Percentiles rank a stretch among this genome's conserved stretches.
Evolutionary conservation across 768 basidiomycete species (phyloP).

Genomic region (Daedaleopsis sinensis): DNA sequence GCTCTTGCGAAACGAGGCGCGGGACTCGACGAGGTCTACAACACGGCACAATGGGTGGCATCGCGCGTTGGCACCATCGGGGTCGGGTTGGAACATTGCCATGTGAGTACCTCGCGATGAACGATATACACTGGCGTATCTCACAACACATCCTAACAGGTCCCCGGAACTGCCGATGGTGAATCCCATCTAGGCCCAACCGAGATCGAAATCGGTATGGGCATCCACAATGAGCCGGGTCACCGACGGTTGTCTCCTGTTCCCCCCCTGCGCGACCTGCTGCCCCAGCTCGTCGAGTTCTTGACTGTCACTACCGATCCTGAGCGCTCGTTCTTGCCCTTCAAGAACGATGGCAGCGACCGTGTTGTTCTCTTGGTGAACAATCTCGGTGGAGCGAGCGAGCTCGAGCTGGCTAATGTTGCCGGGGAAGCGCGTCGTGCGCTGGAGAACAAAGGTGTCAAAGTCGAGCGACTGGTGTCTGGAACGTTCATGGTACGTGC

Average conservation of each 20-base stretch:
- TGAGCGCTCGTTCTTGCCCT: constrained; percentile 78
- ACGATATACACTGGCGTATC: too few species aligned
- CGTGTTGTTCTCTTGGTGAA: constrained; percentile 81
- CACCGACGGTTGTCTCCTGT: constrained; percentile 67
- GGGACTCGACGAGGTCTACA: constrained; percentile 67
- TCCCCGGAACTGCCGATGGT: constrained; percentile 72
- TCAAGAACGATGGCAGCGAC: constrained; percentile 62
- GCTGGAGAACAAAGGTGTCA: constrained; percentile 59
- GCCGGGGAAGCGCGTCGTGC: constrained; percentile 60
- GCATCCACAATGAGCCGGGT: constrained; percentile 91
- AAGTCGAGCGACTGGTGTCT: constrained; percentile 62
- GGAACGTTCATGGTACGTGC: constrained; percentile 84
- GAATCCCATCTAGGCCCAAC: constrained; percentile 55
- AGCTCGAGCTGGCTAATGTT: constrained; percentile 76
- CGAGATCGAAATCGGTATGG: constrained; percentile 89
- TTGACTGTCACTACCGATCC: constrained; percentile 72
- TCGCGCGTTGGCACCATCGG: constrained; percentile 80
- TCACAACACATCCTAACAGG: constrained; percentile 41
- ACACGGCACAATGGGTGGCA: constrained; percentile 65
- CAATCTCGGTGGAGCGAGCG: constrained; percentile 85
- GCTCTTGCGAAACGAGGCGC: constrained; percentile 74
- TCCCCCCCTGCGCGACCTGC: constrained; percentile 69
- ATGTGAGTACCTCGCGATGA: constrained; percentile 47
- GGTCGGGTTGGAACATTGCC: constrained; percentile 87
- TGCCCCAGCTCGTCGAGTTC: constrained; percentile 70